A percentile compares a stretch with the other conserved stretches of the same genome.
Conservation (phyloP, 805 yeast genomes). For the Hanseniaspora hatyaiensis region DNA sequence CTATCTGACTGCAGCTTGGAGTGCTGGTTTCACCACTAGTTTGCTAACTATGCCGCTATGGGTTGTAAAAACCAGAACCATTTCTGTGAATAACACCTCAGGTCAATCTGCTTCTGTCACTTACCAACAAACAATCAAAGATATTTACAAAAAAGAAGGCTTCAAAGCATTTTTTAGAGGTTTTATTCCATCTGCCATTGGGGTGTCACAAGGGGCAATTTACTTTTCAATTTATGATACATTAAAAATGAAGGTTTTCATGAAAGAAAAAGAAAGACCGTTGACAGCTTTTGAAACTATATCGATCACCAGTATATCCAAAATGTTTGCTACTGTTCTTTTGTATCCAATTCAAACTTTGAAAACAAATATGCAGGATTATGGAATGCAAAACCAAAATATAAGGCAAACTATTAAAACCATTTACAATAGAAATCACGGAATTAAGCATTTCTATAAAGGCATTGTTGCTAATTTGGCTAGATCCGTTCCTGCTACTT, state of each 20-base stretch:
- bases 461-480: conserved; percentile 70
- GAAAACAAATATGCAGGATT: conserved; percentile 51
- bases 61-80: conserved; percentile 85
- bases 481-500: conserved; percentile 85
- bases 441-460: conserved; percentile 62
- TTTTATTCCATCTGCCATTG: conserved; percentile 58
- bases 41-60: conserved; percentile 82
- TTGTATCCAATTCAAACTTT: conserved; percentile 80
- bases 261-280: conserved; percentile 20
- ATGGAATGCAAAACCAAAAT: conserved; percentile 10
- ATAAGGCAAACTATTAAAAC: not conserved
- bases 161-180: conserved; percentile 59
- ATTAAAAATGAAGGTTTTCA: conserved; percentile 38
- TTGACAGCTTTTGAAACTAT: conserved; percentile 49
- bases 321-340: conserved; percentile 51
- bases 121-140: conserved; percentile 26
- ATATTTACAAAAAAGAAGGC: conserved; percentile 47
- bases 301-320: conserved; percentile 54
- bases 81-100: conserved; percentile 36
- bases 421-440: conserved; percentile 33
- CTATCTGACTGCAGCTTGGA: conserved; percentile 44
- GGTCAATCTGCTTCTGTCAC: not conserved
- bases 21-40: conserved; percentile 69
- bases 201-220: conserved; percentile 79
- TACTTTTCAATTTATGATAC: conserved; percentile 81